These are phyloP conservation scores for Backusella tuberculispora DNA, from an alignment of 192 early-diverging fungal genomes.

Conservation along the genomic window DNA sequence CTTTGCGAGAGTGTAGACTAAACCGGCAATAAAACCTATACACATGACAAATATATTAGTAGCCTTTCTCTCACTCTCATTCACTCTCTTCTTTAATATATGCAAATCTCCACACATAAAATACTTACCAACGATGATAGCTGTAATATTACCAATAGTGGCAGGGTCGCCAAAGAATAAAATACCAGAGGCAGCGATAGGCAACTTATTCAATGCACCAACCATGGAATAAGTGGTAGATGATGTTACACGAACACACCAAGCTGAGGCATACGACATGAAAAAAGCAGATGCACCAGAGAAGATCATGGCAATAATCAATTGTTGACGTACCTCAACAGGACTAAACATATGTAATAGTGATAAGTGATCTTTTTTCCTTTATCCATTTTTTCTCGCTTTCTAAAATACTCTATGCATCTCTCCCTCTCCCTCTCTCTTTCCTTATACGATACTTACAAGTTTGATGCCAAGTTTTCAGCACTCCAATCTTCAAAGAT, in stretches of 20 bases:
- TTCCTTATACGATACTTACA: slow-evolving; percentile 43
- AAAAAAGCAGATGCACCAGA: slow-evolving; percentile 88
- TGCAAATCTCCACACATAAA: background rate
- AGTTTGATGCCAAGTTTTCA: slow-evolving; percentile 61
- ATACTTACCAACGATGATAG: slow-evolving; percentile 80
- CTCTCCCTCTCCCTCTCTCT: background rate
- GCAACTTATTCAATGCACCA: slow-evolving; percentile 97
- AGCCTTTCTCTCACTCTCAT: background rate
- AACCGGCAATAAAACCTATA: slow-evolving; percentile 64
- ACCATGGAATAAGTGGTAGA: slow-evolving; percentile 92
- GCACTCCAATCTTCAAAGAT: slow-evolving; percentile 71
- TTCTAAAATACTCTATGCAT: background rate
- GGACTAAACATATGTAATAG: slow-evolving; percentile 37
- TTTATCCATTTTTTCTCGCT: background rate
- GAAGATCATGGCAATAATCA: slow-evolving; percentile 71
- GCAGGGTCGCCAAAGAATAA: slow-evolving; percentile 90
- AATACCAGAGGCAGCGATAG: slow-evolving; percentile 93
- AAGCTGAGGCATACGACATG: slow-evolving; percentile 83
- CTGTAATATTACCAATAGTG: slow-evolving; percentile 79
- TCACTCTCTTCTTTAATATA: background rate
- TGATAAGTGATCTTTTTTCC: slow-evolving; percentile 11
- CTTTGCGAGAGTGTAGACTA: slow-evolving; percentile 77
- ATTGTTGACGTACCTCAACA: slow-evolving; percentile 47
- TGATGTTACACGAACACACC: slow-evolving; percentile 73
- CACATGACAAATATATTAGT: background rate